These are phyloP conservation scores for Prototheca cutis DNA, from an alignment of 163 green algal species.

Conservation along the genomic window DNA sequence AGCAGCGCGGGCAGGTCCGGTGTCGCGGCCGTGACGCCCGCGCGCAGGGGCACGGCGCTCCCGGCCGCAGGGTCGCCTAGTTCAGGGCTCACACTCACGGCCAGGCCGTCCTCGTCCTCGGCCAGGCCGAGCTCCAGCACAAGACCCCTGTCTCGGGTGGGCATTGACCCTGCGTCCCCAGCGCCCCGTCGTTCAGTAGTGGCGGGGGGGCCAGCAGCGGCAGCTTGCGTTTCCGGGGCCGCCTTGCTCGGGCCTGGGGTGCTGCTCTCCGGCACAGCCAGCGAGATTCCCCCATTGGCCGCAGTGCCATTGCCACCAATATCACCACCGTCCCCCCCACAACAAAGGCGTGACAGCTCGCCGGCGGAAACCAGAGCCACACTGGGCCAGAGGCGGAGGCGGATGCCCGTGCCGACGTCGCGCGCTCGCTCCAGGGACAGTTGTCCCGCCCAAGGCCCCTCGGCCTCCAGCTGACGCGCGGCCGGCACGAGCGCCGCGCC, in stretches of 20 bases:
- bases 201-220: too few relatives aligned
- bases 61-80: background rate
- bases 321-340: too few relatives aligned
- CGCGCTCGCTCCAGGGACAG: background rate
- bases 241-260: too few relatives aligned
- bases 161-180: too few relatives aligned
- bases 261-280: too few relatives aligned
- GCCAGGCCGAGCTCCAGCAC: background rate
- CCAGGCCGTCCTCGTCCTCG: background rate
- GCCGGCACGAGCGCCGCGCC: conserved; percentile 12
- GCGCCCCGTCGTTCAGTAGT: too few relatives aligned
- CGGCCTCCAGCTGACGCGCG: conserved; percentile 8
- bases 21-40: background rate
- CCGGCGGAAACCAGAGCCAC: background rate
- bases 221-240: too few relatives aligned
- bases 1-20: conserved; percentile 1
- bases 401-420: background rate
- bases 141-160: too few relatives aligned
- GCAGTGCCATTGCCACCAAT: too few relatives aligned
- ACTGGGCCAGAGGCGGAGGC: background rate
- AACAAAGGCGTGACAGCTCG: too few relatives aligned
- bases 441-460: background rate
- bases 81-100: background rate
- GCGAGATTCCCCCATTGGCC: too few relatives aligned
- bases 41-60: background rate